Evolutionary conservation across 2,329 filamentous ascomycete species (phyloP), one percentile per base, ranked within the genome.

Genomic region (Thielaviopsis musarum): DNA sequence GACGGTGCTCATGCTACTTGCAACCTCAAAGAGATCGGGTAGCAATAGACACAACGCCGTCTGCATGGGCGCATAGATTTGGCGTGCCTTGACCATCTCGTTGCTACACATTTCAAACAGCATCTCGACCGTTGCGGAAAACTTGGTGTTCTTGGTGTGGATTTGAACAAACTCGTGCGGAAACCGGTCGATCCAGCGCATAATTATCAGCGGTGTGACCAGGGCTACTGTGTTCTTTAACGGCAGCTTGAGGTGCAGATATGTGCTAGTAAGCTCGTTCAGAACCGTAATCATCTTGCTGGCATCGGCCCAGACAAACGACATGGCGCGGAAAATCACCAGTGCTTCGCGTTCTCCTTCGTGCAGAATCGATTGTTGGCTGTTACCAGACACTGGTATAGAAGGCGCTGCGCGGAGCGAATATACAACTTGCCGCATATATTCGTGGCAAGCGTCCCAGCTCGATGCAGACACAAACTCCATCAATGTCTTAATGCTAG

Each of bases 11-110:
- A 86, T 73, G 67, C 83, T 83, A 68, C 81, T 84, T 26, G 82
- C 83, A 38, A 85, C 81, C 68, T 85, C 81, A 64, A 87, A 87
- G 5, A 86, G 80, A 64, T 87, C 83, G 3, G 83, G 83, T 9
- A 85, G 71, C 9, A 87, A 73, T 61, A 86, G 77, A 10, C 86
- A 69, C 4, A 87, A 70, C 13, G 78, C 75, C 1, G 77, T 81
- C 66, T 86, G 83, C 57, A 87, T 73, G 17, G 83, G 82, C 3
- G 74, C 74, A 64, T 76, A 80, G 54, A 78, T 75, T 63, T 76
- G 76, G 45, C 74, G 75, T 59, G 76, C 79, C 66, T 85, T 82
- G 41, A 76, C 74, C 6, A 26, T 52, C 28, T 83, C 75, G 2
- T 79, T 80, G 63, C 81, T 77, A 5, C 80, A 77, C 80, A 86